These are phyloP conservation scores for Umbellularia californica DNA, from an alignment of 164 flowering plant genomes.

Conservation along the genomic window DNA sequence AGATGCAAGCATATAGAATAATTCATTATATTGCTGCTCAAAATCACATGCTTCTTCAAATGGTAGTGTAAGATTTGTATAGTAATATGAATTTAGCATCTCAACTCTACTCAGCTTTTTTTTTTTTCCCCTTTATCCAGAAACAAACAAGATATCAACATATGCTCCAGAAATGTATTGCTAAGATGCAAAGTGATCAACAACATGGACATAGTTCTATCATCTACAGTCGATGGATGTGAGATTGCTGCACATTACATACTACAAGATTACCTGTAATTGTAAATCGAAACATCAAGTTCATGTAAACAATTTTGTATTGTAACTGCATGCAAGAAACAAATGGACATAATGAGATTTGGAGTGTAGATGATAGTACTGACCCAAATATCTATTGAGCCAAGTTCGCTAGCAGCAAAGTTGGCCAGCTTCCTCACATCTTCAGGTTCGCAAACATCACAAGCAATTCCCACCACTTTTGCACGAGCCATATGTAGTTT, in stretches of 20 bases:
- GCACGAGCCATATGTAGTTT: conserved; percentile 41
- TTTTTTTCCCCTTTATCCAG: no score
- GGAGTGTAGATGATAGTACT: conserved; percentile 11
- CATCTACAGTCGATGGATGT: no score
- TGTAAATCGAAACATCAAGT: not conserved
- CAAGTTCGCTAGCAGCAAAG: conserved; percentile 71
- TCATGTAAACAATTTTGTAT: no score
- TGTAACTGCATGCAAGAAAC: not conserved
- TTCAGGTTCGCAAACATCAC: conserved; percentile 80
- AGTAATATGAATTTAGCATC: no score
- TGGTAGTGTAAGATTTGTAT: no score
- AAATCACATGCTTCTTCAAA: no score
- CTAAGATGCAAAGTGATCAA: not conserved
- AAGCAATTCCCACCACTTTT: conserved; percentile 78
- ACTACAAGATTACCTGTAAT: not conserved
- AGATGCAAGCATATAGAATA: not conserved
- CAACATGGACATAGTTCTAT: not conserved
- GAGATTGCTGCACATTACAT: not conserved
- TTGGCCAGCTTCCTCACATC: conserved; percentile 73
- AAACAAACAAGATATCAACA: no score
- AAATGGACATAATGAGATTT: not conserved
- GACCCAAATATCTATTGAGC: conserved; percentile 93
- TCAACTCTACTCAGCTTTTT: no score
- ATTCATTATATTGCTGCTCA: not conserved
- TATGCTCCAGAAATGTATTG: no score